Evolutionary conservation across 1,139 yeast species (phyloP), one percentile per base, ranked within the genome.

Genomic region (Pichia sp.): DNA sequence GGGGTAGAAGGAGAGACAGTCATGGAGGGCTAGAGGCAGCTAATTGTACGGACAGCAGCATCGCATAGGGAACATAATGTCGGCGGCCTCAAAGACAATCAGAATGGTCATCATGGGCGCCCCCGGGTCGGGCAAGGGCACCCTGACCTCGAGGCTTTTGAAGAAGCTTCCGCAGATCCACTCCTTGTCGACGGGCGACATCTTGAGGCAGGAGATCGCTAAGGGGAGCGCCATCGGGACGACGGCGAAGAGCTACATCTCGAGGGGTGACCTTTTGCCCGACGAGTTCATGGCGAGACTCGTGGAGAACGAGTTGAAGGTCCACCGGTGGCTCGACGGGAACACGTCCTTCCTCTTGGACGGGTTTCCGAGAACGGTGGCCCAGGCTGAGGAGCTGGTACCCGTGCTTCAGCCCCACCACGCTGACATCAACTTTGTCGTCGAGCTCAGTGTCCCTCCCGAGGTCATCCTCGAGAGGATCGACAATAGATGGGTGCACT

Each of bases 41-140:
- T n/a, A n/a, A n/a, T n/a, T n/a, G n/a, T n/a, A n/a, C n/a, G n/a
- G n/a, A n/a, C n/a, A n/a, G n/a, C n/a, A n/a, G n/a, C n/a, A n/a
- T n/a, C n/a, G n/a, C n/a, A n/a, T n/a, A n/a, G n/a, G n/a, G n/a
- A n/a, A n/a, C n/a, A n/a, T n/a, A n/a, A 44, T 8, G 31, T n/a
- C 27, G 2, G 24, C 14, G 27, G 29, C 30, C 46, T 6, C n/a
- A n/a, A 43, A 24, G 24, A 43, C 29, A 16, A 67, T 88, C 43
- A 73, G 97, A 61, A 71, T 90, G 46, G 74, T 91, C 40, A 74
- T 91, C 9, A 72, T 91, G 51, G 97, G 97, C 5, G 96, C 97
- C 0, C 98, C 97, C 0, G 98, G 97, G 0, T 79, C 96, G 1
- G 97, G 97, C 2, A 92, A 92, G 67, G 97, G 97, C 1, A 92